Conservation (phyloP, 2,329 filamentous ascomycete genomes). For the Aspergillus sp. region DNA sequence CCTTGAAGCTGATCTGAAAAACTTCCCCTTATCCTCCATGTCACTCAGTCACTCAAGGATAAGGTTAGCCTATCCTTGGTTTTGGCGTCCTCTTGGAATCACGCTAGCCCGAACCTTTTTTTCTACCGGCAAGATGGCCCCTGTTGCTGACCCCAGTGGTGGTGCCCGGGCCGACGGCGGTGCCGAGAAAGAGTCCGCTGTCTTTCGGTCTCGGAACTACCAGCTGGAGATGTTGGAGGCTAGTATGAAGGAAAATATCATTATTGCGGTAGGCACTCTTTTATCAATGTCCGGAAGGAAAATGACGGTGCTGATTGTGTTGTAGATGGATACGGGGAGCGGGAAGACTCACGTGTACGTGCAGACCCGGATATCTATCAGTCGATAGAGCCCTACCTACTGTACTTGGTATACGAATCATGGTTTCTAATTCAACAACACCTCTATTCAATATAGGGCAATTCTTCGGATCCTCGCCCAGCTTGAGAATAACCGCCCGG, state of each 20-base stretch:
- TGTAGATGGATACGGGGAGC: conserved; percentile 69
- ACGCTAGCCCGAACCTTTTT: too few species aligned
- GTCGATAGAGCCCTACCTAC: not conserved
- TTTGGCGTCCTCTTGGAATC: too few species aligned
- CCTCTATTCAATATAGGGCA: conserved; percentile 41
- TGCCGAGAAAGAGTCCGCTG: too few species aligned
- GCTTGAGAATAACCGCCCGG: conserved; percentile 45
- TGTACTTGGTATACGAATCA: not conserved
- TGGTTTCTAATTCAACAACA: not conserved
- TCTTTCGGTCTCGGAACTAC: conserved; percentile 45
- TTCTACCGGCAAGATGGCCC: too few species aligned
- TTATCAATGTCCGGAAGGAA: not conserved
- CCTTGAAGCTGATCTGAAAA: too few species aligned
- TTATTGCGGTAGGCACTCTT: conserved; percentile 52
- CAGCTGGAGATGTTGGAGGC: conserved; percentile 68
- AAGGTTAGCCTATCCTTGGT: too few species aligned
- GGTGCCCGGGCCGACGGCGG: too few species aligned
- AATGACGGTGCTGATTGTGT: not conserved
- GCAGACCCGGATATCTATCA: not conserved
- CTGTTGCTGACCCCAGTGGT: too few species aligned
- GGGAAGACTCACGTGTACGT: conserved; percentile 68
- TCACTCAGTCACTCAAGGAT: too few species aligned
- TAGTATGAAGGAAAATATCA: conserved; percentile 61
- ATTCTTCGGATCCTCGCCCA: conserved; percentile 60
- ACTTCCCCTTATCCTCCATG: too few species aligned